A percentile compares a stretch with the other conserved stretches of the same genome.
Conservation (phyloP, 768 basidiomycete species). For the Sporobolomyces roseus region DNA sequence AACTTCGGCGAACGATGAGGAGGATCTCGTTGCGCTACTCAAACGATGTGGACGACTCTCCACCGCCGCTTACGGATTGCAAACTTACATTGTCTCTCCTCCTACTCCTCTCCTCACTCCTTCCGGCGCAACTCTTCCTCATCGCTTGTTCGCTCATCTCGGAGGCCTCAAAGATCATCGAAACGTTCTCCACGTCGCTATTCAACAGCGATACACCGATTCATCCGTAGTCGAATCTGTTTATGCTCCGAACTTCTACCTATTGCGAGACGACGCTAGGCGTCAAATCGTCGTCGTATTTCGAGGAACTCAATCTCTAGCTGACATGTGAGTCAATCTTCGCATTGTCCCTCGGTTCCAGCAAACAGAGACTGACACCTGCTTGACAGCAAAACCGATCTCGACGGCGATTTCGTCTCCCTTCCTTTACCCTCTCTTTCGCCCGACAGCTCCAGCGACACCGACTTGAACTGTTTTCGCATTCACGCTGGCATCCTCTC, state of each 20-base stretch:
- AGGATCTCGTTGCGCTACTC: constrained; percentile 17
- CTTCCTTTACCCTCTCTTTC: neutral
- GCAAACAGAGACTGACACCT: neutral
- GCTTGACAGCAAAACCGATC: constrained; percentile 27
- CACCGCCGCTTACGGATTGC: constrained; percentile 37
- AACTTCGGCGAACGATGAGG: too few species aligned
- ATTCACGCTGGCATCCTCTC: constrained; percentile 31
- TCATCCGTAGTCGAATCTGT: neutral
- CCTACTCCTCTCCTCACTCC: constrained; percentile 34
- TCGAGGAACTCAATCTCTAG: constrained; percentile 36
- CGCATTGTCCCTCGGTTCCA: neutral
- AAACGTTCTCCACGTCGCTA: constrained; percentile 34
- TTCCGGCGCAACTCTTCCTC: constrained; percentile 23
- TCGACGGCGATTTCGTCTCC: constrained; percentile 25
- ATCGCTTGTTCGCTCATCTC: constrained; percentile 35
- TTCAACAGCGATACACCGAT: constrained; percentile 4
- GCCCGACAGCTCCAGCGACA: neutral
- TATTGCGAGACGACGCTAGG: constrained; percentile 29
- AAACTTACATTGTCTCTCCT: constrained; percentile 25
- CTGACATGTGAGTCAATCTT: constrained; percentile 23
- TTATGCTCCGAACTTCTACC: constrained; percentile 35
- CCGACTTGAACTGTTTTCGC: constrained; percentile 1
- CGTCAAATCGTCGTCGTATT: constrained; percentile 32
- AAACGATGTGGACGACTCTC: constrained; percentile 30
- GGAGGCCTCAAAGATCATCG: constrained; percentile 30